phyloP scores from a whole-genome alignment of 2,329 filamentous ascomycete species.

The Mollisia scopiformis region DNA sequence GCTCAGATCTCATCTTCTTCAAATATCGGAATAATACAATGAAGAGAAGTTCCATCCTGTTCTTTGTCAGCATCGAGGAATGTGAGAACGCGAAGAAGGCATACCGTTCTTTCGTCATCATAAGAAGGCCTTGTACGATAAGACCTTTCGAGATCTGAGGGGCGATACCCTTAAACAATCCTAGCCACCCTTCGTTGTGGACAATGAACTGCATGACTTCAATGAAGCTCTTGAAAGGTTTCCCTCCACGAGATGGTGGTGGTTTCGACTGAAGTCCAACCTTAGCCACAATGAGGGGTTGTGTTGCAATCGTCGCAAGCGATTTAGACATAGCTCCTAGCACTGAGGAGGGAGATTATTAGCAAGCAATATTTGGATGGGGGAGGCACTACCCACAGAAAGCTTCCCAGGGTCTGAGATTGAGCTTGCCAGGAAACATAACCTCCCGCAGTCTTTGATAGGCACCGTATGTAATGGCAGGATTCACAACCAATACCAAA shows the following conservation, averaged over 20 bases:
- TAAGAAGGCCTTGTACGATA: conserved; percentile 90
- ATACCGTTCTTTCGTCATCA: conserved; percentile 98
- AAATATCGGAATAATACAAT: conserved; percentile 84
- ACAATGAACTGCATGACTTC: conserved; percentile 97
- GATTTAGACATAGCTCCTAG: conserved; percentile 93
- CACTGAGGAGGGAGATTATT: conserved; percentile 52
- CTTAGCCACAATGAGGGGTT: conserved; percentile 96
- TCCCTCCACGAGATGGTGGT: conserved; percentile 79
- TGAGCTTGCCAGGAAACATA: conserved; percentile 77
- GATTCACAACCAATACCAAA: conserved; percentile 92
- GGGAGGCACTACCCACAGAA: conserved; percentile 70
- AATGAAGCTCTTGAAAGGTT: conserved; percentile 89
- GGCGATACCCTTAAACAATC: conserved; percentile 96
- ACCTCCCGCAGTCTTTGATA: conserved; percentile 85
- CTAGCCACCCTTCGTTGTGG: conserved; percentile 78
- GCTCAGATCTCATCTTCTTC: conserved; percentile 68
- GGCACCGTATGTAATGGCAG: conserved; percentile 95
- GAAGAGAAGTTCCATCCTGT: conserved; percentile 81
- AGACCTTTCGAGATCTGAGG: conserved; percentile 93
- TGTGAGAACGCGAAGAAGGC: conserved; percentile 23
- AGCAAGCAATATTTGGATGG: neutral
- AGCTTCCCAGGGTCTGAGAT: conserved; percentile 81
- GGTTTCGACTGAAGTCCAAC: conserved; percentile 94
- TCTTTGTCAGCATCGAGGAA: conserved; percentile 10
- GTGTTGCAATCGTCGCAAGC: conserved; percentile 87